Conservation (phyloP, 2,329 filamentous ascomycete species). For the Xylaria multiplex region DNA sequence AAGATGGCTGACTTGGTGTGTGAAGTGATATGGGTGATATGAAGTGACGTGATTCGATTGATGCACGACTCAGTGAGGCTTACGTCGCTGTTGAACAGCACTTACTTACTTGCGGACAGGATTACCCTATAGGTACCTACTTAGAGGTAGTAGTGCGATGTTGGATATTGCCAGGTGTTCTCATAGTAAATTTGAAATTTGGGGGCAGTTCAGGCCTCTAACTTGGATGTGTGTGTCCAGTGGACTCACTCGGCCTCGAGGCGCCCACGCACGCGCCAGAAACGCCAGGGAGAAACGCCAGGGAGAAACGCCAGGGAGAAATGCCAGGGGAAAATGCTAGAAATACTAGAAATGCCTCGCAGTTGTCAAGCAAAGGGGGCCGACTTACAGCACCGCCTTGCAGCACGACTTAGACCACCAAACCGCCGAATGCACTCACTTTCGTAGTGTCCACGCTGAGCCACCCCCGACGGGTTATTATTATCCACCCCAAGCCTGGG, state of each 20-base stretch:
- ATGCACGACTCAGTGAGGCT: background rate
- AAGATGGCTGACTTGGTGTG: background rate
- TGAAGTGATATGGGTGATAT: background rate
- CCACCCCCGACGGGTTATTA: slow-evolving; percentile 29
- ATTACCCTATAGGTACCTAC: background rate
- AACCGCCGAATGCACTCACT: slow-evolving; percentile 20
- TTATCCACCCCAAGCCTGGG: slow-evolving; percentile 19
- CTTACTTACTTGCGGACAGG: background rate
- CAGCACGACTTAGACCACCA: too few relatives aligned
- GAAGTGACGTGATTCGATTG: background rate
- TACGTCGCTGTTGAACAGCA: background rate
- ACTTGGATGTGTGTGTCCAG: background rate
- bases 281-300: background rate
- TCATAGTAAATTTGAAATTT: background rate
- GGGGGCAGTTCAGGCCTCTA: slow-evolving; percentile 2
- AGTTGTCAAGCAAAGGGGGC: slow-evolving; percentile 21
- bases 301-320: too few relatives aligned
- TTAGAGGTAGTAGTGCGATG: background rate
- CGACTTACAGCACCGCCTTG: too few relatives aligned
- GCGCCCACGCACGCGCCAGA: background rate
- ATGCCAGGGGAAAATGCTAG: too few relatives aligned
- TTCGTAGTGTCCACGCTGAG: slow-evolving; percentile 31
- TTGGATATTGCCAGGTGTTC: slow-evolving; percentile 7
- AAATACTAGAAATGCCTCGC: background rate
- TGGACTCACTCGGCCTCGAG: slow-evolving; percentile 11